Base-by-base conservation (phyloP, 306 rosid genomes). In the Carpinus fangiana region DNA sequence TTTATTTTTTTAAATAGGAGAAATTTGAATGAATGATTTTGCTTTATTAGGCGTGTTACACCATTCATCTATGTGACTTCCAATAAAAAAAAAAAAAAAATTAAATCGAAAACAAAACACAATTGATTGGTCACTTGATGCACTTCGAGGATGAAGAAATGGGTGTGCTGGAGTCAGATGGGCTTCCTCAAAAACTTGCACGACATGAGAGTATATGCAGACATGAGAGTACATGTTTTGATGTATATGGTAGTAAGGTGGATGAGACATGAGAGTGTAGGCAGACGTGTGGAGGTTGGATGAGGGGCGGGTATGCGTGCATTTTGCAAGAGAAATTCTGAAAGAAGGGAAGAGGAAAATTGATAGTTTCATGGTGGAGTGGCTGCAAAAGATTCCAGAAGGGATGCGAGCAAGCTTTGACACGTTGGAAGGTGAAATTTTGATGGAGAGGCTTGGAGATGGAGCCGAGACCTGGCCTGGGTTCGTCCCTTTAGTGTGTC, bases 361-460 rank as follows among this genome's bases (percentile, higher is more conserved):
- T 87, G 97, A 88, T 75, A 82, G 73, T 53, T 90, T 94, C 87
- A 85, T 92, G 91, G 89, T 84, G 66, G 97, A 92, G 73, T 90
- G 93, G 98, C 78, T 52, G 57, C 81, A 41, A 74, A 92, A 85
- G 88, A 83, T 86, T 74, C 97, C 97, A 21, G 90, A 90, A n/a
- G 90, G 84, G 78, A 88, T 92, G 97, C 81, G 75, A n/a, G 90
- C 87, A 14, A 81, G 76, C 76, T 85, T 90, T 20, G 86, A 88
- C 78, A 69, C 87, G 81, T 47, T 90, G 81, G 90, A 94, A 87
- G 97, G 97, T 70, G 98, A 94, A 81, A 84, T 94, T 79, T 84
- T 92, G 86, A 90, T 90, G 2, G 97, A 94, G 82, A 90, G 70
- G 80, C 52, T 90, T 75, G 98, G 98, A 38, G 43, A 38, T 38